Conservation (phyloP, 768 basidiomycete species). For the Phylloporus arenicola region DNA sequence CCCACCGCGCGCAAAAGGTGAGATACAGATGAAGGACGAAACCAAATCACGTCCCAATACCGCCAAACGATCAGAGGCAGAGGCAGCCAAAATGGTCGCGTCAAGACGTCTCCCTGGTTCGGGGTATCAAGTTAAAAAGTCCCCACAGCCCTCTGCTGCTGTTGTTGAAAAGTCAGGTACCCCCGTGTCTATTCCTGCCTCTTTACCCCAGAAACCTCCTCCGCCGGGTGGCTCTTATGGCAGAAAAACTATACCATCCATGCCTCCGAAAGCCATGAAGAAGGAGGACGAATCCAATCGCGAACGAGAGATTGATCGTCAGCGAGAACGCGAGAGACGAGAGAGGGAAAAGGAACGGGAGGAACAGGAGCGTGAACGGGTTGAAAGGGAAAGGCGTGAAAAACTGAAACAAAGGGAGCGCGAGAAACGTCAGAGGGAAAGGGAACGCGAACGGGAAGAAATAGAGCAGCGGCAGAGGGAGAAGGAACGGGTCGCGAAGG, state of each 20-base stretch:
- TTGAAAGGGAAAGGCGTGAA: conserved; percentile 19
- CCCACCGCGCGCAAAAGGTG: conserved; percentile 26
- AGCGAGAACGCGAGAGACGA: conserved; percentile 21
- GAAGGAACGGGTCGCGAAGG: conserved; percentile 21
- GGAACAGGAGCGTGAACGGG: conserved; percentile 17
- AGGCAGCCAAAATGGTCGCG: conserved; percentile 20
- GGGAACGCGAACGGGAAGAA: conserved; percentile 19
- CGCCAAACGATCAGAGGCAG: conserved; percentile 23
- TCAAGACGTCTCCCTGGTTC: conserved; percentile 43
- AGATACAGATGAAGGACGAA: conserved; percentile 38
- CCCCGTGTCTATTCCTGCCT: conserved; percentile 21
- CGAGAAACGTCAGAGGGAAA: conserved; percentile 23
- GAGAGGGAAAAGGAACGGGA: conserved; percentile 18
- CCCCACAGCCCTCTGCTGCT: conserved; percentile 19
- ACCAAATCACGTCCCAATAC: conserved; percentile 24
- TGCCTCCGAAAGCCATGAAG: conserved; percentile 17
- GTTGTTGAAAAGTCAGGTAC: conserved; percentile 21
- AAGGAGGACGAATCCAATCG: conserved; percentile 27
- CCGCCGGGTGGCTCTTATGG: conserved; percentile 24
- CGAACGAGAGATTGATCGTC: conserved; percentile 23
- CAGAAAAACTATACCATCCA: conserved; percentile 24
- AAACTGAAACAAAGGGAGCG: conserved; percentile 16
- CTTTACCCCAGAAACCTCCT: conserved; percentile 33
- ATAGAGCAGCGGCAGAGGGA: conserved; percentile 19
- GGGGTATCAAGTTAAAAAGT: conserved; percentile 39